A percentile compares a stretch with the other conserved stretches of the same genome.
phyloP scores from a whole-genome alignment of 441 rosid species.

The Gossypium schwendimanii region DNA sequence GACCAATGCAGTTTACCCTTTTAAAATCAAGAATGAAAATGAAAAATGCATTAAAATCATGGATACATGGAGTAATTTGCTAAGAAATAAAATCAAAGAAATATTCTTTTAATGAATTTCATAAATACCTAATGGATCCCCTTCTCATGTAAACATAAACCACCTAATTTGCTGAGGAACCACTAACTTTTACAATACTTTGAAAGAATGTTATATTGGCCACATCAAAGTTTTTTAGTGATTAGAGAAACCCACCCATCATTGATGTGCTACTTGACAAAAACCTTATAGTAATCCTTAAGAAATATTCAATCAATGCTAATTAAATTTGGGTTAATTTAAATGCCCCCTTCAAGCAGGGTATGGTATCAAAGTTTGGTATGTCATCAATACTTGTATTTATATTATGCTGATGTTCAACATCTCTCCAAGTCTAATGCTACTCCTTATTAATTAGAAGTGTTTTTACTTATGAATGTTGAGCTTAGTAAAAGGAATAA shows the following conservation, averaged over 20 bases:
- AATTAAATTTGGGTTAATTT: not conserved
- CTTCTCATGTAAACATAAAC: no score
- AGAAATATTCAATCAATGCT: not conserved
- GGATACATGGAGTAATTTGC: no score
- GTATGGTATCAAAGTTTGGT: not conserved
- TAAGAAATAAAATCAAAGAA: no score
- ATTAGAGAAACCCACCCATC: not conserved
- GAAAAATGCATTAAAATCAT: no score
- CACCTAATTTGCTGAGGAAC: no score
- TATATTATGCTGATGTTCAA: not conserved
- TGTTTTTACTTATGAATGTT: no score
- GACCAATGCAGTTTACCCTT: no score
- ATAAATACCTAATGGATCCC: no score
- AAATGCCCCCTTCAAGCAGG: not conserved
- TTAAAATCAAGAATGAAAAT: no score
- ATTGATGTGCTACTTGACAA: not conserved
- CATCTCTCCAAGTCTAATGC: not conserved
- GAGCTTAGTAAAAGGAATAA: no score
- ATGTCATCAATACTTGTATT: not conserved
- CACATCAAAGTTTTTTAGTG: not conserved
- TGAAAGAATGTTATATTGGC: not conserved
- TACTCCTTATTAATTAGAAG: not conserved
- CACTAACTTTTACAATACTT: not conserved
- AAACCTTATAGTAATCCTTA: not conserved
- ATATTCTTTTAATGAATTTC: no score